phyloP scores from a whole-genome alignment of 176 grass and related monocot species.

The Triticum urartu region DNA sequence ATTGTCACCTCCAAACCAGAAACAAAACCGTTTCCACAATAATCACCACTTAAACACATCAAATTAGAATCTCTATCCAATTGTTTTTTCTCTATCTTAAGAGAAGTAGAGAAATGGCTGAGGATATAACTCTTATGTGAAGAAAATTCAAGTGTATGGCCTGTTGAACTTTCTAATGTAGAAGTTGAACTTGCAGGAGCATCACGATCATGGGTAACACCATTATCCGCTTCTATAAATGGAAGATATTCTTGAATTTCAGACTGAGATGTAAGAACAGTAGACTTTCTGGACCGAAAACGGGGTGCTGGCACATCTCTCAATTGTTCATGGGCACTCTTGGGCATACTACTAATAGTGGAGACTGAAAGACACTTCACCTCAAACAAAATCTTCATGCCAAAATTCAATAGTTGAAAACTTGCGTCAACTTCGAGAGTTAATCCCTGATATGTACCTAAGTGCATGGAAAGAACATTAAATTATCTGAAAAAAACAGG shows the following conservation, averaged over 20 bases:
- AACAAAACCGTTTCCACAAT: conserved; percentile 64
- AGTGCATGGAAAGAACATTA: conserved; percentile 17
- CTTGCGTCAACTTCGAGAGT: conserved; percentile 49
- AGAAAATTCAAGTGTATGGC: conserved; percentile 37
- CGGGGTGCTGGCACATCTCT: conserved; percentile 45
- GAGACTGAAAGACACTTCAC: conserved; percentile 53
- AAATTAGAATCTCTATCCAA: conserved; percentile 30
- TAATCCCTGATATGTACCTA: conserved; percentile 66
- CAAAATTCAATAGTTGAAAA: conserved; percentile 53
- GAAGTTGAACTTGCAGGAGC: conserved; percentile 50
- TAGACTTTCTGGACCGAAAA: conserved; percentile 63
- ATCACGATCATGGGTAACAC: conserved; percentile 24
- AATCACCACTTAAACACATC: conserved; percentile 47
- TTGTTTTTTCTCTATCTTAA: conserved; percentile 56
- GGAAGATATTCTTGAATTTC: conserved; percentile 58
- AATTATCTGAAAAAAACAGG: conserved; percentile 3
- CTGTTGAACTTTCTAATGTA: conserved; percentile 37
- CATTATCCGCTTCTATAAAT: conserved; percentile 24
- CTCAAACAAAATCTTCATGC: conserved; percentile 53
- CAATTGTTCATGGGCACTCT: conserved; percentile 40
- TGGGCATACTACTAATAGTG: conserved; percentile 42
- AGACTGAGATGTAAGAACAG: conserved; percentile 37
- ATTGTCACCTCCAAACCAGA: conserved; percentile 68
- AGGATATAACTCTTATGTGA: conserved; percentile 53
- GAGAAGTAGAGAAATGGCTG: conserved; percentile 53